phyloP scores from a whole-genome alignment of 805 yeast species.

The Ogataea trehaloabstinens region DNA sequence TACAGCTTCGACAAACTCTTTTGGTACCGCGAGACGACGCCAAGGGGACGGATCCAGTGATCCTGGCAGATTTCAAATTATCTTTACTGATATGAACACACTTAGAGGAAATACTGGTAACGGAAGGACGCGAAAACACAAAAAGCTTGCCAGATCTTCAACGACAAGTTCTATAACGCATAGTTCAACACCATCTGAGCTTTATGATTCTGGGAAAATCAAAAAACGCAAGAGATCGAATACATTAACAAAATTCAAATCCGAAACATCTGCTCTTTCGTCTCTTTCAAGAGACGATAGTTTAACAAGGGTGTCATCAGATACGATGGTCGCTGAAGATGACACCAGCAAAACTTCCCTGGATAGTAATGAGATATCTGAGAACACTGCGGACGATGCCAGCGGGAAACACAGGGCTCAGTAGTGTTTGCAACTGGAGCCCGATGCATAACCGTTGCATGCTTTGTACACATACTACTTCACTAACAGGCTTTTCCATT shows the following conservation, averaged over 20 bases:
- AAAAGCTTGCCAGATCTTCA: conserved; percentile 17
- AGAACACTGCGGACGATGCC: too few species aligned
- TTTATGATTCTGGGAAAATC: conserved; percentile 1
- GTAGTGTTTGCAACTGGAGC: too few species aligned
- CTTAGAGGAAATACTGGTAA: conserved; percentile 21
- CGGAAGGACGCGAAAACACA: conserved; percentile 10
- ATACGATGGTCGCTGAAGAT: not conserved
- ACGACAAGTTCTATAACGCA: conserved; percentile 13
- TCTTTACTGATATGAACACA: conserved; percentile 40
- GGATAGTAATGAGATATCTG: too few species aligned
- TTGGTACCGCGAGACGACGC: conserved; percentile 8
- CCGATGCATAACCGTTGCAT: too few species aligned
- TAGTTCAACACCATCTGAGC: conserved; percentile 1
- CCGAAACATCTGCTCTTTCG: conserved; percentile 14
- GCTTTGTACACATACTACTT: too few species aligned
- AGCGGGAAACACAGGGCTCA: too few species aligned
- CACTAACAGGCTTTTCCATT: too few species aligned
- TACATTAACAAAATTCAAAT: conserved; percentile 11
- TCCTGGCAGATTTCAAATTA: conserved; percentile 46
- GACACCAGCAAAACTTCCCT: too few species aligned
- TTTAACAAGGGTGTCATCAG: not conserved
- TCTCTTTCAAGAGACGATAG: not conserved
- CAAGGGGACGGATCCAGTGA: conserved; percentile 33
- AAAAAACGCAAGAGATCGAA: conserved; percentile 13
- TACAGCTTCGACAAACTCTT: conserved; percentile 3